Conservation (phyloP, 805 yeast genomes). For the Saccharomyces jurei region DNA sequence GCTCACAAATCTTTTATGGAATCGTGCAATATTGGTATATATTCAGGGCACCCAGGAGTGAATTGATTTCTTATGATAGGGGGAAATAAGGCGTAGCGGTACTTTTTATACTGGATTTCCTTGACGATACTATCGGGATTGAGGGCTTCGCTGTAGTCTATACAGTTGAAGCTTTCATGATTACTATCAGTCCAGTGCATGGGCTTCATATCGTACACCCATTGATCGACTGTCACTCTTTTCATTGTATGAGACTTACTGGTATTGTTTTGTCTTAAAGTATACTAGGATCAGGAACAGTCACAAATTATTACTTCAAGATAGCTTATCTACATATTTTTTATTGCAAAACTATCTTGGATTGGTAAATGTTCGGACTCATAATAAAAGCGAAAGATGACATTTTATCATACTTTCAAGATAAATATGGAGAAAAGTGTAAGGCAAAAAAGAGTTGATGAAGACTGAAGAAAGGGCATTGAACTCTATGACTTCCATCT, state of each 20-base stretch:
- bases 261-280: background rate
- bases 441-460: background rate
- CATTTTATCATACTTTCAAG: background rate
- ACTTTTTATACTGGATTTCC: background rate
- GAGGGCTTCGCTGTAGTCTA: background rate
- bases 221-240: background rate
- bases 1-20: slow-evolving; percentile 7
- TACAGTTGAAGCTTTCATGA: background rate
- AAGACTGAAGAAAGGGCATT: background rate
- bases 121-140: background rate
- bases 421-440: background rate
- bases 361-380: background rate
- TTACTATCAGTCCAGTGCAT: background rate
- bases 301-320: background rate
- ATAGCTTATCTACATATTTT: background rate
- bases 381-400: background rate
- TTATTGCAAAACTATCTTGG: background rate
- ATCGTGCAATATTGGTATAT: slow-evolving; percentile 25
- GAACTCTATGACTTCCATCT: background rate
- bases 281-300: background rate
- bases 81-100: slow-evolving; percentile 18
- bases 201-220: background rate
- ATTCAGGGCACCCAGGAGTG: slow-evolving; percentile 17
- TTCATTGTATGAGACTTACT: background rate
- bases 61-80: slow-evolving; percentile 20